Conservation (phyloP, 305 asterid genomes). For the Fraxinus angustifolia region DNA sequence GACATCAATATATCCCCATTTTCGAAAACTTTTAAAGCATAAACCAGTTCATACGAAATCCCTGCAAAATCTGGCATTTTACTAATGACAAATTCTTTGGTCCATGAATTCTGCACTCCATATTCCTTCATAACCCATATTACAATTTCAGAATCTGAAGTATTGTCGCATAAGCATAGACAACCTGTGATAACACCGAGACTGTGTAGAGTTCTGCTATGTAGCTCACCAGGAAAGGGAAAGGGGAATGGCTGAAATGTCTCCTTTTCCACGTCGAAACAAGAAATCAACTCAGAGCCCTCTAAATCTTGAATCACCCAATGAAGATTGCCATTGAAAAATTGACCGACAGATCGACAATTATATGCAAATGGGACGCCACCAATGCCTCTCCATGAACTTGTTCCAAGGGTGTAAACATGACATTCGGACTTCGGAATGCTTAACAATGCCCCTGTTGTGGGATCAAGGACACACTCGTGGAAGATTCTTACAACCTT, state of each 20-base stretch:
- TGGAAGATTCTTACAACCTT: slow-evolving; percentile 30
- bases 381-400: slow-evolving; percentile 36
- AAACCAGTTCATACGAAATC: slow-evolving; percentile 25
- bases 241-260: slow-evolving; percentile 25
- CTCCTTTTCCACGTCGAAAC: slow-evolving; percentile 42
- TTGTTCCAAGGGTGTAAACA: slow-evolving; percentile 46
- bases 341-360: slow-evolving; percentile 17
- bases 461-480: not conserved
- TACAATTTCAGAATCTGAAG: slow-evolving; percentile 23
- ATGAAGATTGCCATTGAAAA: slow-evolving; percentile 39
- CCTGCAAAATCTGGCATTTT: slow-evolving; percentile 33
- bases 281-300: slow-evolving; percentile 13
- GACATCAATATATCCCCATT: slow-evolving; percentile 41
- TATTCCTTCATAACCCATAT: slow-evolving; percentile 66
- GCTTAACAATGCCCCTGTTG: not conserved
- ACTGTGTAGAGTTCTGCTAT: not conserved
- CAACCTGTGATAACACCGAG: slow-evolving; percentile 20
- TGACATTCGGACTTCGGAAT: slow-evolving; percentile 16
- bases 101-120: slow-evolving; percentile 41
- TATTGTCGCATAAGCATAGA: slow-evolving; percentile 35
- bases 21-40: slow-evolving; percentile 27
- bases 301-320: slow-evolving; percentile 36
- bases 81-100: slow-evolving; percentile 34
- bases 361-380: slow-evolving; percentile 12
- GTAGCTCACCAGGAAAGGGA: slow-evolving; percentile 7